Evolutionary conservation across 2,329 filamentous ascomycete genomes (phyloP).

Genomic region (Fusarium graminum): DNA sequence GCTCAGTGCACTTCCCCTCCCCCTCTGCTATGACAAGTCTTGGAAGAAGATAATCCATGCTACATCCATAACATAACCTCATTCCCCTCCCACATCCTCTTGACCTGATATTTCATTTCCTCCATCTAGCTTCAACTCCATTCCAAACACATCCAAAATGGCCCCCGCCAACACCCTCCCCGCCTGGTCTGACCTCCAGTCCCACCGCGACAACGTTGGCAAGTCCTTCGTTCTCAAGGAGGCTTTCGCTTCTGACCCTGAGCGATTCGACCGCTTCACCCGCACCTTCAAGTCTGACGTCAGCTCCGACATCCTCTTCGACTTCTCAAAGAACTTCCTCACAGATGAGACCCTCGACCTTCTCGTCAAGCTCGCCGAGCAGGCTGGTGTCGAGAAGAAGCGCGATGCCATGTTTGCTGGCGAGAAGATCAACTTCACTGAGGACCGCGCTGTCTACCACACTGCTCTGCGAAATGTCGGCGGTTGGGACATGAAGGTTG

Average conservation of each 20-base stretch:
- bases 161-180: slow-evolving; percentile 87
- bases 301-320: slow-evolving; percentile 92
- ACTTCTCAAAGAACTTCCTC: slow-evolving; percentile 99
- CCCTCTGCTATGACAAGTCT: slow-evolving; percentile 25
- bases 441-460: slow-evolving; percentile 96
- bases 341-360: slow-evolving; percentile 91
- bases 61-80: slow-evolving; percentile 23
- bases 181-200: slow-evolving; percentile 90
- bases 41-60: slow-evolving; percentile 24
- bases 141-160: slow-evolving; percentile 60
- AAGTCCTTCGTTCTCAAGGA: slow-evolving; percentile 94
- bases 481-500: slow-evolving; percentile 85
- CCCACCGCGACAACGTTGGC: slow-evolving; percentile 87
- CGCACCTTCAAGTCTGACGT: slow-evolving; percentile 85
- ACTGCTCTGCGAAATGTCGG: slow-evolving; percentile 90
- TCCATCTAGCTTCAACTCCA: background rate
- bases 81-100: slow-evolving; percentile 32
- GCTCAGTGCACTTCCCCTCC: slow-evolving; percentile 28
- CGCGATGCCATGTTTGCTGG: slow-evolving; percentile 98
- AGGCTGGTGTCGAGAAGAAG: slow-evolving; percentile 91
- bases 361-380: slow-evolving; percentile 89
- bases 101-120: slow-evolving; percentile 3
- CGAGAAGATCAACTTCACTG: slow-evolving; percentile 99
- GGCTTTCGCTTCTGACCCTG: slow-evolving; percentile 87
- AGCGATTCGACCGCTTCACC: slow-evolving; percentile 91